These are phyloP conservation scores for Hypholoma sublateritium DNA, from an alignment of 768 basidiomycete species.

Conservation along the genomic window DNA sequence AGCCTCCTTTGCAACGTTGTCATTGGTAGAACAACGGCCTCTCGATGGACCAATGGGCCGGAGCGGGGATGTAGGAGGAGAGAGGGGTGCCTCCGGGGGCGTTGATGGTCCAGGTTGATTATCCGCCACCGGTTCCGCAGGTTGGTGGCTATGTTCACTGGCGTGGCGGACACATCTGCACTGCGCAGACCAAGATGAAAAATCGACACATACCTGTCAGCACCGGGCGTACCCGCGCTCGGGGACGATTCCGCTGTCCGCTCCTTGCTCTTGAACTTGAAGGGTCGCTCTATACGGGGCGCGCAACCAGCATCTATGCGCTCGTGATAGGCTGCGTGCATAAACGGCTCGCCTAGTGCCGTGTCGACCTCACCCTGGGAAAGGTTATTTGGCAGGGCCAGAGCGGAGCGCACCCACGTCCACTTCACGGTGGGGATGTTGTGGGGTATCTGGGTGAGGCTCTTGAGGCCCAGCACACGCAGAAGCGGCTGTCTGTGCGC, in stretches of 20 bases:
- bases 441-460: constrained; percentile 57
- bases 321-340: constrained; percentile 47
- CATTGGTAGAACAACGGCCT: constrained; percentile 1
- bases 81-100: constrained; percentile 9
- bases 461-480: constrained; percentile 47
- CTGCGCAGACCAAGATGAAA: too few relatives aligned
- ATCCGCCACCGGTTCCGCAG: background rate
- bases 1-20: background rate
- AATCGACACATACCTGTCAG: background rate
- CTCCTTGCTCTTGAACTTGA: constrained; percentile 25
- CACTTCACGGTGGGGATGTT: constrained; percentile 65
- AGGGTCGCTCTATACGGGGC: constrained; percentile 10
- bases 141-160: background rate
- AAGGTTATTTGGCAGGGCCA: constrained; percentile 21
- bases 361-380: constrained; percentile 27
- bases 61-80: constrained; percentile 14
- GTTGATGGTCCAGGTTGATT: background rate
- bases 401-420: constrained; percentile 55
- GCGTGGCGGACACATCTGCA: background rate
- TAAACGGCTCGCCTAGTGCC: constrained; percentile 35
- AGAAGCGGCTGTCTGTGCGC: constrained; percentile 28
- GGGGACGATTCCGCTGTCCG: constrained; percentile 13
- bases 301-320: constrained; percentile 46
- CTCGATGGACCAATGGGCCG: background rate
- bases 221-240: constrained; percentile 4